Percentiles rank a stretch among this genome's conserved stretches.
These are phyloP conservation scores for Angomonas desouzai DNA, from an alignment of 208 protist species.

Conservation along the genomic window DNA sequence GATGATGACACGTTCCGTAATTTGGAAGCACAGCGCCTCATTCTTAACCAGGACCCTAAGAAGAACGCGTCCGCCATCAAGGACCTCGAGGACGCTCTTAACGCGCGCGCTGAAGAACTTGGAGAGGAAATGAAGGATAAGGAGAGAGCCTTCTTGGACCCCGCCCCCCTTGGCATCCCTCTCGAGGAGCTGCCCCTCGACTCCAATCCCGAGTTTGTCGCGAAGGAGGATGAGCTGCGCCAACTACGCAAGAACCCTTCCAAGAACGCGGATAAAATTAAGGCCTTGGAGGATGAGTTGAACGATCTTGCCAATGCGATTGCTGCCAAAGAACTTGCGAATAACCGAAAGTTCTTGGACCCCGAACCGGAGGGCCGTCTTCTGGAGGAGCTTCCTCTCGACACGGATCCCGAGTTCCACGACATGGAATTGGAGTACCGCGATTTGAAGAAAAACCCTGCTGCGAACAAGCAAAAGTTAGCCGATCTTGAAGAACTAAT, in stretches of 20 bases:
- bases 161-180: conserved; percentile 48
- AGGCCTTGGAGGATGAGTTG: conserved; percentile 48
- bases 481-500: conserved; percentile 70
- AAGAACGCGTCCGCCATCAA: conserved; percentile 17
- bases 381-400: conserved; percentile 56
- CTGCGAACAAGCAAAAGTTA: conserved; percentile 45
- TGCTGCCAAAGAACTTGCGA: conserved; percentile 53
- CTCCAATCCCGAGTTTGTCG: conserved; percentile 37
- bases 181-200: conserved; percentile 65
- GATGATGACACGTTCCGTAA: conserved; percentile 38
- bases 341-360: conserved; percentile 57
- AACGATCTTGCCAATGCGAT: conserved; percentile 50
- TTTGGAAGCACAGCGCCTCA: conserved; percentile 33
- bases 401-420: conserved; percentile 56
- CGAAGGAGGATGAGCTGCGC: conserved; percentile 60
- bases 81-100: conserved; percentile 46
- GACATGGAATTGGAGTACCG: conserved; percentile 50
- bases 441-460: conserved; percentile 49
- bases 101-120: conserved; percentile 57
- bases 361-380: conserved; percentile 61
- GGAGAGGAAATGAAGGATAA: conserved; percentile 32
- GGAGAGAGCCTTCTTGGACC: conserved; percentile 53
- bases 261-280: conserved; percentile 41
- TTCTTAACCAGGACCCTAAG: conserved; percentile 16
- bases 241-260: conserved; percentile 41